Base-by-base conservation (phyloP, 164 flowering plant genomes). In the Warburgia ugandensis region DNA sequence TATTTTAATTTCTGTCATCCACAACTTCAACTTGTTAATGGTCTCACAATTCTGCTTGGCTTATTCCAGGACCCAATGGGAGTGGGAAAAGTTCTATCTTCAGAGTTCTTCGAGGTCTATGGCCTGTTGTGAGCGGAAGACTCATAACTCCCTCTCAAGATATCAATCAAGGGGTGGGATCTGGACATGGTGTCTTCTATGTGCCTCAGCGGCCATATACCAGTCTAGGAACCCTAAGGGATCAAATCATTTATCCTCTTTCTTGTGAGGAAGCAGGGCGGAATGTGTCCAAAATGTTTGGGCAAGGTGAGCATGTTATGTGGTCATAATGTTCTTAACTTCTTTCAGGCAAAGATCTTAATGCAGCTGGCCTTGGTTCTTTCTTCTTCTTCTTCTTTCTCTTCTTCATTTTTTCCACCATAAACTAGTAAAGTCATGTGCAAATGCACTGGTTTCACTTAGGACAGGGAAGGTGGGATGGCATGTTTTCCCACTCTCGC, bases 21-120 rank as follows among this genome's bases (percentile, higher is more conserved):
- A 16, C 10, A 10, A 14, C 25, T 54, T 44, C 6, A 25, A 21
- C 12, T 38, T 10, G 29, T 13, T 20, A 31, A 21, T 56, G 35
- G 51, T 49, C 50, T 61, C 28, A 42, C 28, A 5, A 22, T 47
- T 58, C 61, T 60, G 53, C 45, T n/a, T 56, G 37, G 31, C 31
- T 32, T 43, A 59, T 45, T 61, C 49, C 54, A 89, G 99, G 99
- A 65, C 97, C 99, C 55, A 94, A 89, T 69, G 99, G 99, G 49
- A 84, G 99, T 65, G 99, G 99, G 11, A 94, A 94, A 54, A 94
- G 97, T 64, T 94, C 99, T n/a, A 60, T 94, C 29, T 94, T 94
- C 74, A 78, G 99, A 67, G 94, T 86, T 38, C 87, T 94, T 47
- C 71, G 88, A 50, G 97, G 89, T 30, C 75, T 94, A 50, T 94